Conservation (phyloP, 352 stramenopile genomes). For the Phytophthora chlamydospora region DNA sequence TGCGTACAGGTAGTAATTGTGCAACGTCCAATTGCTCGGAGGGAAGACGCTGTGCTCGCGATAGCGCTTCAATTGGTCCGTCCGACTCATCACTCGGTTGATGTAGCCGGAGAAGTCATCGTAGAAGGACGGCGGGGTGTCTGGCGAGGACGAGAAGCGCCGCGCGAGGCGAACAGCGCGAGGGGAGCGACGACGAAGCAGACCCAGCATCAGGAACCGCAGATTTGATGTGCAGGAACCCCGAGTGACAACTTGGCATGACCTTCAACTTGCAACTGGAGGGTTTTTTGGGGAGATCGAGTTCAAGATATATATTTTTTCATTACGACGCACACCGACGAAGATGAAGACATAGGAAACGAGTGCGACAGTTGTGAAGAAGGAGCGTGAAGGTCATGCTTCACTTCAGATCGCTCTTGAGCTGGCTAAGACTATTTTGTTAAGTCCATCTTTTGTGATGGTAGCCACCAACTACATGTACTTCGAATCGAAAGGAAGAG, state of each 20-base stretch:
- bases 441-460: background rate
- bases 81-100: conserved; percentile 13
- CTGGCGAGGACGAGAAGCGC: conserved; percentile 13
- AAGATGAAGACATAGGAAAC: too few species aligned
- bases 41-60: conserved; percentile 26
- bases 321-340: too few species aligned
- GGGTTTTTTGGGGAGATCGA: too few species aligned
- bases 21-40: conserved; percentile 16
- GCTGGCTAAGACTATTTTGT: too few species aligned
- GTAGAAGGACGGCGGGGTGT: background rate
- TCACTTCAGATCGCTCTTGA: too few species aligned
- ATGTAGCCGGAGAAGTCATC: conserved; percentile 10
- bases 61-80: conserved; percentile 22
- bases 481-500: background rate
- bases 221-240: too few species aligned
- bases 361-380: too few species aligned
- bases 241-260: too few species aligned
- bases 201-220: too few species aligned
- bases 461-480: background rate
- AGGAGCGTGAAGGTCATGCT: too few species aligned
- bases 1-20: conserved; percentile 36
- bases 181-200: background rate
- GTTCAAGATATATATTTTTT: too few species aligned
- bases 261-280: too few species aligned
- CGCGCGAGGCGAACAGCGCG: background rate